These are phyloP conservation scores for Exserohilum turcica DNA, from an alignment of 2,329 filamentous ascomycete species.

Conservation along the genomic window DNA sequence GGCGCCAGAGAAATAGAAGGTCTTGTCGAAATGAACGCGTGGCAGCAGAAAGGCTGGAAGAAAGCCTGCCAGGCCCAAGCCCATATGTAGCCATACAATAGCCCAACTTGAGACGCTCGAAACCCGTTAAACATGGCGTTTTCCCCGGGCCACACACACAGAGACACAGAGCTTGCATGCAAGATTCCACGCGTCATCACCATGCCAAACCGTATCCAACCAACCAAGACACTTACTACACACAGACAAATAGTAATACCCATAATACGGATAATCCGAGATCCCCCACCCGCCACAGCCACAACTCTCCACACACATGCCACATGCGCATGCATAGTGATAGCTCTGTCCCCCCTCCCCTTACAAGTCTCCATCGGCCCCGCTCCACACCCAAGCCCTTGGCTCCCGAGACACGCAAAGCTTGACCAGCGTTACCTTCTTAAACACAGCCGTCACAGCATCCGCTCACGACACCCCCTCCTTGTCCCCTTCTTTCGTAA, in stretches of 20 bases:
- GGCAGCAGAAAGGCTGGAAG: conserved; percentile 36
- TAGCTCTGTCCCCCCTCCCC: neutral
- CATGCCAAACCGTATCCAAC: neutral
- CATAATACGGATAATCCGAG: neutral
- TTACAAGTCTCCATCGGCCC: neutral
- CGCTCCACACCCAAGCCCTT: conserved; percentile 17
- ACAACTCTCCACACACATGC: too few species aligned
- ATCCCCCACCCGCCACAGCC: neutral
- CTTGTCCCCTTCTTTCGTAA: too few species aligned
- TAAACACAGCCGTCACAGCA: neutral
- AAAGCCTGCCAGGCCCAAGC: conserved; percentile 11
- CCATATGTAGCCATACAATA: neutral
- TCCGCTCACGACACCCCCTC: neutral
- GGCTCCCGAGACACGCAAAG: conserved; percentile 27
- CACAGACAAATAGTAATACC: neutral
- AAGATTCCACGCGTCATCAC: neutral
- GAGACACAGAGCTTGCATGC: neutral
- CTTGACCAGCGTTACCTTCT: conserved; percentile 18
- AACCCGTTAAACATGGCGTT: neutral
- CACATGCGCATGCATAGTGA: too few species aligned
- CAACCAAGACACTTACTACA: too few species aligned
- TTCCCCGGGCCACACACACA: too few species aligned
- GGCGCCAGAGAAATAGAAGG: conserved; percentile 32
- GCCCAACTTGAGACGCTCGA: neutral
- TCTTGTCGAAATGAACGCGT: conserved; percentile 30